These are phyloP conservation scores for Yamadazyma jaroonii DNA, from an alignment of 1,139 yeast genomes.

Conservation along the genomic window DNA sequence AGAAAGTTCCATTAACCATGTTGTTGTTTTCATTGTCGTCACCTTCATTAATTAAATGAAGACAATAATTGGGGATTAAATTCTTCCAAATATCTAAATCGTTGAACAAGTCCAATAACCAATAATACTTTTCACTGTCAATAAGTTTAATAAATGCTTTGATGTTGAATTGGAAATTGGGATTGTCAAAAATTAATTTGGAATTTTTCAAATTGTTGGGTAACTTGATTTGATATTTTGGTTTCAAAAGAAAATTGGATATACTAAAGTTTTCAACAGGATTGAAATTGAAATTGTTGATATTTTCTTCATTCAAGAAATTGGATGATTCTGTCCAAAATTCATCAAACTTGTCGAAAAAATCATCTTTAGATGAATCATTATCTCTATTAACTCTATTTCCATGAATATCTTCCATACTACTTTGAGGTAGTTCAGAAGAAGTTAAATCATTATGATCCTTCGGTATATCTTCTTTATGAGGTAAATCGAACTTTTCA, in stretches of 20 bases:
- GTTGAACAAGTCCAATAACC: slow-evolving; percentile 41
- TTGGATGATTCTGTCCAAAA: slow-evolving; percentile 5
- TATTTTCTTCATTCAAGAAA: slow-evolving; percentile 13
- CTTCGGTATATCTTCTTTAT: too few species aligned
- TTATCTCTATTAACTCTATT: too few species aligned
- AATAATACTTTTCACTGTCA: slow-evolving; percentile 33
- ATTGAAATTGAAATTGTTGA: slow-evolving; percentile 12
- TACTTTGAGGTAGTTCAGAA: background rate
- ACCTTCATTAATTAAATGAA: slow-evolving; percentile 15
- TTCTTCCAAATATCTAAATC: slow-evolving; percentile 40
- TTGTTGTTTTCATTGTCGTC: background rate
- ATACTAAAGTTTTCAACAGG: slow-evolving; percentile 10
- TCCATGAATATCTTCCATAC: too few species aligned
- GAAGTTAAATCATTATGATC: background rate
- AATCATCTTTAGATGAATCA: background rate
- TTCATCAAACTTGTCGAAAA: background rate
- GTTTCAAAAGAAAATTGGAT: slow-evolving; percentile 15
- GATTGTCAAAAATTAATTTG: slow-evolving; percentile 14
- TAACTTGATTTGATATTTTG: slow-evolving; percentile 13
- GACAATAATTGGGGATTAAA: slow-evolving; percentile 35
- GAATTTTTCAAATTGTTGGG: slow-evolving; percentile 14
- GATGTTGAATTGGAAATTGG: slow-evolving; percentile 15
- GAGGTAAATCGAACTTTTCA: too few species aligned
- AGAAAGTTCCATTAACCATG: slow-evolving; percentile 15
- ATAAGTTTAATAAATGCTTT: slow-evolving; percentile 15